Base-by-base conservation (phyloP, 441 rosid species). In the Erysimum pusillum region DNA sequence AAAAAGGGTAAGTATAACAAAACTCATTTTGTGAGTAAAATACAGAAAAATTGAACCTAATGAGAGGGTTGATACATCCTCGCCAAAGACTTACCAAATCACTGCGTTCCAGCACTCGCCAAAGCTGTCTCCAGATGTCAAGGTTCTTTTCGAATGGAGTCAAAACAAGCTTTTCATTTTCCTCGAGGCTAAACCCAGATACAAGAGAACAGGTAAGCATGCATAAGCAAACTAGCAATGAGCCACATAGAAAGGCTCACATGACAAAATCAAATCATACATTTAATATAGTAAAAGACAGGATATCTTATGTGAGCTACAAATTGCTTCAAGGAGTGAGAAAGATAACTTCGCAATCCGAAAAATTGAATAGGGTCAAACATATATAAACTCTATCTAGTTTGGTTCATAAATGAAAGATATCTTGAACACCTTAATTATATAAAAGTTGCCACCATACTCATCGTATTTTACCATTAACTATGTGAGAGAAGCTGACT, bases 81-180 rank as follows among this genome's bases (percentile, higher is more conserved):
- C 58, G 78, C n/a, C 75, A 76, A 32, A 52, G 73, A 49, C 81
- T 80, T 87, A 92, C 99, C 96, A 95, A 79, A 87, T 93, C 97
- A 89, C 97, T 91, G 42, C 97, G 98, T 71, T 95, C 99, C 80
- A 93, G 89, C 57, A 95, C 99, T 46, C 97, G 93, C 98, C 99
- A 95, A 78, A 95, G 97, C 77, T 92, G 99, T 80, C 99, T 90
- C 99, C 99, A 92, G 69, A 95, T 92, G 73, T 95, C 99, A 5
- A 95, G 90, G 78, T 95, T 95, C 86, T 95, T 95, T 84, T 95
- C 99, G 65, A 95, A 95, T 71, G 99, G 98, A 62, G 98, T 95
- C 69, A 95, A 84, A 53, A 92, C 93, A 86, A 95, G 97, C 45
- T 85, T 95, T 74, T 95, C 98, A 80, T 95, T 95, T 83, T 95